Percentiles rank a stretch among this genome's conserved stretches.
phyloP scores from a whole-genome alignment of 371 early-diverging fungal genomes.

The Conidiobolus incongruus region DNA sequence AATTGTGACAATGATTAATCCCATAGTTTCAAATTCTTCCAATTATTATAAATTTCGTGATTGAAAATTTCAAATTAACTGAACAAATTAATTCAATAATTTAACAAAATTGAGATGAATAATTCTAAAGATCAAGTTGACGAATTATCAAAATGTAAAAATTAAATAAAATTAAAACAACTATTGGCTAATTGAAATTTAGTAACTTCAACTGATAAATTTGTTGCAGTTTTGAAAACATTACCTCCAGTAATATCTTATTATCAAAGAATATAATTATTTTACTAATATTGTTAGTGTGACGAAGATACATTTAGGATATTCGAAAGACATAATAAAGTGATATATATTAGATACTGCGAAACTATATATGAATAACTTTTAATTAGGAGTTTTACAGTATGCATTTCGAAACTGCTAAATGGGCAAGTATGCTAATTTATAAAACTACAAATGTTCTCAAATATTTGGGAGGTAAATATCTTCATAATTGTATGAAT shows the following conservation, averaged over 20 bases:
- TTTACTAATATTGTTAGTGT: not conserved
- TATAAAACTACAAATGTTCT: conserved; percentile 80
- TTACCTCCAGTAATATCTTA: not conserved
- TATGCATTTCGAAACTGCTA: conserved; percentile 75
- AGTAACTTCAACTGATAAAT: too few species aligned
- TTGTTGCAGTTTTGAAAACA: not conserved
- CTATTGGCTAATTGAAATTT: too few species aligned
- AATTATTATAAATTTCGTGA: not conserved
- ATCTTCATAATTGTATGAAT: not conserved
- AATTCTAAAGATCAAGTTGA: too few species aligned
- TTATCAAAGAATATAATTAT: not conserved
- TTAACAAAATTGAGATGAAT: not conserved
- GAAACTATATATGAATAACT: not conserved
- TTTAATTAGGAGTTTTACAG: conserved; percentile 37
- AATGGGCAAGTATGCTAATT: conserved; percentile 52
- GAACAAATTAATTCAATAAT: conserved; percentile 15
- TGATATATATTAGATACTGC: not conserved
- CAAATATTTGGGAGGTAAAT: conserved; percentile 58
- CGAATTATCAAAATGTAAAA: too few species aligned
- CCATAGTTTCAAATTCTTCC: too few species aligned
- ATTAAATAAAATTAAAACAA: too few species aligned
- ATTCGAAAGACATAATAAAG: not conserved
- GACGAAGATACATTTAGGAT: not conserved
- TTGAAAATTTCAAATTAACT: not conserved
- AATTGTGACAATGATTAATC: too few species aligned